A percentile compares a stretch with the other conserved stretches of the same genome.
These are phyloP conservation scores for Colletotrichum liaoningense DNA, from an alignment of 2,329 filamentous ascomycete genomes.

Conservation along the genomic window DNA sequence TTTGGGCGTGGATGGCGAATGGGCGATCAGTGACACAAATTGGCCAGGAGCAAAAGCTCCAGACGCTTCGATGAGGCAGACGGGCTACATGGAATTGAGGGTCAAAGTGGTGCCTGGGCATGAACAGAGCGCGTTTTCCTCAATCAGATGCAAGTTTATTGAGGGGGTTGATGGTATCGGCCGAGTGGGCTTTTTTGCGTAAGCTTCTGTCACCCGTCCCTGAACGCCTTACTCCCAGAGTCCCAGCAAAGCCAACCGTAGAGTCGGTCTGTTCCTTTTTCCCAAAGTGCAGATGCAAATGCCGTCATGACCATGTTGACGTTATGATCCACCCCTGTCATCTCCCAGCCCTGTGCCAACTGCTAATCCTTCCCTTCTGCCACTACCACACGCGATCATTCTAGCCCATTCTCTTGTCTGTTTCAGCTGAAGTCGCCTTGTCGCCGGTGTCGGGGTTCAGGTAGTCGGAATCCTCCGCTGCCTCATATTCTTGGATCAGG, in stretches of 20 bases:
- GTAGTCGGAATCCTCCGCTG: slow-evolving; percentile 91
- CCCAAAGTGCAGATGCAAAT: slow-evolving; percentile 15
- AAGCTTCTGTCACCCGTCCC: slow-evolving; percentile 18
- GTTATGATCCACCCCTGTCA: not conserved
- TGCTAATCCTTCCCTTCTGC: not conserved
- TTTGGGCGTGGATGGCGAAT: not conserved
- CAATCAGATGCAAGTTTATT: slow-evolving; percentile 22
- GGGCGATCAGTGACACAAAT: slow-evolving; percentile 30
- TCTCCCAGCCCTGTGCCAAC: not conserved
- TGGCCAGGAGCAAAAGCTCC: slow-evolving; percentile 24
- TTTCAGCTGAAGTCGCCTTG: slow-evolving; percentile 63
- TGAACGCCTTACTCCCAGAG: slow-evolving; percentile 31
- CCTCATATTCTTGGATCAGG: slow-evolving; percentile 94
- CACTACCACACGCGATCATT: not conserved
- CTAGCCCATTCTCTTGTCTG: slow-evolving; percentile 61
- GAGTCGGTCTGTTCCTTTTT: slow-evolving; percentile 15
- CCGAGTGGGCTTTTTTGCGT: slow-evolving; percentile 1
- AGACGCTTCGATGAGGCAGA: not conserved
- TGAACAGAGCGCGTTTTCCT: not conserved
- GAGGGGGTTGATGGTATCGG: not conserved
- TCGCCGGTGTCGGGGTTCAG: slow-evolving; percentile 77
- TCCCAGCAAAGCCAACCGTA: slow-evolving; percentile 21
- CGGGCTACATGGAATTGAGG: not conserved
- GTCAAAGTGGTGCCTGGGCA: not conserved
- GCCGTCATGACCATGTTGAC: slow-evolving; percentile 18